phyloP scores from a whole-genome alignment of 2,329 filamentous ascomycete species.

The Cladosporium sp. region DNA sequence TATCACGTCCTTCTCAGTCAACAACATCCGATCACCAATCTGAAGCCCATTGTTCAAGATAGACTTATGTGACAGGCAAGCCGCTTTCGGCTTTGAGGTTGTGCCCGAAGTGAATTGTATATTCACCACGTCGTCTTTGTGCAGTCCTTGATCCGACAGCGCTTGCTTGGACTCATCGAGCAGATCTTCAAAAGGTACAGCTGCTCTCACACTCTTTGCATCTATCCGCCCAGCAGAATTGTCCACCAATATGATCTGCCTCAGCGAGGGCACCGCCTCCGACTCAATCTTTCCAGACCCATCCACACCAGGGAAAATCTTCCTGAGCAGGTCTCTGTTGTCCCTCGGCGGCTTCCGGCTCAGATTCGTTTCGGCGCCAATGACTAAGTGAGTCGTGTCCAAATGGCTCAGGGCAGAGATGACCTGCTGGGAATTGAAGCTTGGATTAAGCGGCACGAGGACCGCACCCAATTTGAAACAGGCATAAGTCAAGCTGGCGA shows the following conservation, averaged over 20 bases:
- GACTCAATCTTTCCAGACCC: slow-evolving; percentile 44
- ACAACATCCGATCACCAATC: slow-evolving; percentile 79
- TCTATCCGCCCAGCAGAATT: slow-evolving; percentile 62
- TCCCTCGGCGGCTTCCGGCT: slow-evolving; percentile 60
- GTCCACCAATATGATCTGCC: slow-evolving; percentile 70
- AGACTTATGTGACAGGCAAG: slow-evolving; percentile 77
- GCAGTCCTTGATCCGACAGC: slow-evolving; percentile 48
- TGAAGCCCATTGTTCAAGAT: slow-evolving; percentile 89
- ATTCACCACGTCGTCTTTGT: slow-evolving; percentile 72
- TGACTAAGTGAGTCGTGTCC: slow-evolving; percentile 67
- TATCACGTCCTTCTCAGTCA: slow-evolving; percentile 67
- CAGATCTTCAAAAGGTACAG: slow-evolving; percentile 44
- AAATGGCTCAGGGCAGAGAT: slow-evolving; percentile 74
- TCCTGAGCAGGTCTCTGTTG: slow-evolving; percentile 55
- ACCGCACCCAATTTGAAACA: slow-evolving; percentile 92
- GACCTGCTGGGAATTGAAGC: slow-evolving; percentile 78
- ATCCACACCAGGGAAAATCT: slow-evolving; percentile 30
- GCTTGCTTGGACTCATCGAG: slow-evolving; percentile 34
- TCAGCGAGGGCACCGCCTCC: slow-evolving; percentile 63
- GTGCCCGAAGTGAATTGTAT: slow-evolving; percentile 98
- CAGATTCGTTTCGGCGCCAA: slow-evolving; percentile 83
- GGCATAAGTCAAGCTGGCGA: slow-evolving; percentile 80
- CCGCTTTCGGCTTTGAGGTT: slow-evolving; percentile 80
- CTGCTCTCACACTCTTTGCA: slow-evolving; percentile 36
- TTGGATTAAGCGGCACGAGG: slow-evolving; percentile 85